Evolutionary conservation across 208 protist genomes (phyloP).

Genomic region (Wallacemonas sp.): DNA sequence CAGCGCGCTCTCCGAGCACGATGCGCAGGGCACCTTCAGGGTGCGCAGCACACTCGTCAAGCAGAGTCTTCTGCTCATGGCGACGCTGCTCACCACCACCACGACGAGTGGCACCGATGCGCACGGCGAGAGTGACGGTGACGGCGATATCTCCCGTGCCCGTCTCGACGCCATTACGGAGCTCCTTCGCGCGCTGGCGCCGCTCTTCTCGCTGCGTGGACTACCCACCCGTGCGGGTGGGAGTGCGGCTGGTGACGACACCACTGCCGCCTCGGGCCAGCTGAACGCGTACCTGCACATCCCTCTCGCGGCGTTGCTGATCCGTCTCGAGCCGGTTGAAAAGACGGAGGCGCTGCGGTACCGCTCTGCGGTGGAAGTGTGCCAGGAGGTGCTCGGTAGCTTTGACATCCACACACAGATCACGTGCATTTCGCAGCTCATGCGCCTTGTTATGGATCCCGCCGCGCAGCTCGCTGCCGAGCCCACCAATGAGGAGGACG

Average conservation of each 20-base stretch:
- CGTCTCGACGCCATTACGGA: slow-evolving; percentile 65
- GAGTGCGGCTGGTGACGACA: no score
- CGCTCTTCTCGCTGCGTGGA: slow-evolving; percentile 43
- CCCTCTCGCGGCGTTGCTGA: slow-evolving; percentile 77
- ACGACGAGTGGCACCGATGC: slow-evolving; percentile 11
- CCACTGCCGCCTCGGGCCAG: no score
- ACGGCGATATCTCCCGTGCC: slow-evolving; percentile 27
- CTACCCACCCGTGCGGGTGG: neutral
- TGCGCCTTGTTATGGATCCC: slow-evolving; percentile 79
- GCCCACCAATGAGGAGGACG: slow-evolving; percentile 8
- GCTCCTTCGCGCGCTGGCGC: slow-evolving; percentile 70
- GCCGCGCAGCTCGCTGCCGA: slow-evolving; percentile 39
- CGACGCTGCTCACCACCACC: slow-evolving; percentile 44
- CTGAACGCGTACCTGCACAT: slow-evolving; percentile 60
- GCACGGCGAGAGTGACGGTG: slow-evolving; percentile 10
- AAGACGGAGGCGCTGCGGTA: slow-evolving; percentile 58
- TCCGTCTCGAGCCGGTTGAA: slow-evolving; percentile 68
- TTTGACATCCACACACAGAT: slow-evolving; percentile 87
- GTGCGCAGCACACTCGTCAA: slow-evolving; percentile 47
- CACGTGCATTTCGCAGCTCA: slow-evolving; percentile 72
- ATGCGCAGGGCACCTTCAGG: slow-evolving; percentile 34
- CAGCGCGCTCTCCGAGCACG: slow-evolving; percentile 61
- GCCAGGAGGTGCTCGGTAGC: slow-evolving; percentile 71
- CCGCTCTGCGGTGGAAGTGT: slow-evolving; percentile 74
- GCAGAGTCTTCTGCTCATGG: slow-evolving; percentile 79